These are phyloP conservation scores for Boletus semigastroideus DNA, from an alignment of 1,284 basidiomycete genomes.

Conservation along the genomic window DNA sequence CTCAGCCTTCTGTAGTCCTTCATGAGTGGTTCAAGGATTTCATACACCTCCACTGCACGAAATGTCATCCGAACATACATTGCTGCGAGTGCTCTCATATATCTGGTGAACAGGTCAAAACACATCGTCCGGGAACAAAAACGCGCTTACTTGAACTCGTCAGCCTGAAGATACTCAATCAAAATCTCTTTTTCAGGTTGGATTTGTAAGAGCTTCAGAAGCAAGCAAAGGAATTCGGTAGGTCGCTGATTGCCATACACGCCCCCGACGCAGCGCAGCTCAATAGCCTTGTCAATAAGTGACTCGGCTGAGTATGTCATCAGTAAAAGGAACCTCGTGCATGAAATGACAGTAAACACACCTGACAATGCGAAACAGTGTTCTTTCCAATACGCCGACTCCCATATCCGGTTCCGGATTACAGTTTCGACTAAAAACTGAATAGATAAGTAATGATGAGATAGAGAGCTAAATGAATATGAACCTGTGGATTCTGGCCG, in stretches of 20 bases:
- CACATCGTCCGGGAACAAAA: background rate
- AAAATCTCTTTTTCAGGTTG: slow-evolving; percentile 97
- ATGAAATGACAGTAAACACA: slow-evolving; percentile 30
- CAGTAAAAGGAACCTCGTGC: background rate
- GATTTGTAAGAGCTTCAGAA: slow-evolving; percentile 93
- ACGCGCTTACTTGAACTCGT: slow-evolving; percentile 93
- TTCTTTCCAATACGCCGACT: slow-evolving; percentile 96
- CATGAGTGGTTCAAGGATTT: slow-evolving; percentile 89
- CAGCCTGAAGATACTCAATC: slow-evolving; percentile 90
- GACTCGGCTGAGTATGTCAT: slow-evolving; percentile 66
- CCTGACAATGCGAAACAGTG: slow-evolving; percentile 92
- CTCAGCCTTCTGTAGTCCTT: slow-evolving; percentile 94
- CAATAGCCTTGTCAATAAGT: slow-evolving; percentile 90
- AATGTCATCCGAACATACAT: slow-evolving; percentile 97
- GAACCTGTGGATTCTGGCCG: slow-evolving; percentile 90
- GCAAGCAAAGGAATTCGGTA: slow-evolving; percentile 88
- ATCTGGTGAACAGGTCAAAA: slow-evolving; percentile 49
- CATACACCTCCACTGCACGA: slow-evolving; percentile 85
- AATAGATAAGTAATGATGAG: slow-evolving; percentile 30
- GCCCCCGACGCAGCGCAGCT: slow-evolving; percentile 84
- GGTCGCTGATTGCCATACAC: slow-evolving; percentile 92
- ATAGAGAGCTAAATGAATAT: slow-evolving; percentile 4
- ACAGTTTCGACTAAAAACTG: slow-evolving; percentile 97
- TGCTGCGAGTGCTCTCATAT: slow-evolving; percentile 89
- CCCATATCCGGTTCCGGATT: slow-evolving; percentile 95